Conservation (phyloP, 2,329 filamentous ascomycete species). For the Sporothrix pseudoabietina region DNA sequence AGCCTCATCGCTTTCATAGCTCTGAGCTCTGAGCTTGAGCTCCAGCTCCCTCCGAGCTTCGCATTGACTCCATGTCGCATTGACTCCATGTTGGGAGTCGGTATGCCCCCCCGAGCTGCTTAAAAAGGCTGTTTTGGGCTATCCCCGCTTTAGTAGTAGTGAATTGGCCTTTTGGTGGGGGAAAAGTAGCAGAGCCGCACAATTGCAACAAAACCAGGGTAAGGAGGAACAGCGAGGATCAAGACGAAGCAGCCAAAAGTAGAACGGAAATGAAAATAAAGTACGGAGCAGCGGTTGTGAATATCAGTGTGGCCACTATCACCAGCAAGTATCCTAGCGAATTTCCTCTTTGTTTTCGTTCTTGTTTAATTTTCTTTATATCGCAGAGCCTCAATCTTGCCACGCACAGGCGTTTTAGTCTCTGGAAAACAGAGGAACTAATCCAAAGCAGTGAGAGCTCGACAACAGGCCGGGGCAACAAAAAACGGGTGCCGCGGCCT, state of each 20-base stretch:
- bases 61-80: neutral
- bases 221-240: neutral
- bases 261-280: neutral
- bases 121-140: neutral
- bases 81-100: neutral
- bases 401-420: neutral
- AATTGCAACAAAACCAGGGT: neutral
- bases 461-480: neutral
- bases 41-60: neutral
- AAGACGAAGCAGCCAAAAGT: neutral
- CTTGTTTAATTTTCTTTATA: neutral
- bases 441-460: neutral
- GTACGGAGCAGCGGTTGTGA: neutral
- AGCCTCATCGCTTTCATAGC: neutral
- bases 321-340: neutral
- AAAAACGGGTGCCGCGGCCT: neutral
- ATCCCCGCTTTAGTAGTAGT: neutral
- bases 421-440: neutral
- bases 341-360: neutral
- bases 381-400: neutral
- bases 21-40: constrained; percentile 9
- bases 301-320: neutral
- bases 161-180: neutral
- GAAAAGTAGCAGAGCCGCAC: neutral
- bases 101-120: neutral